Conservation (phyloP, 176 grass and related monocot species). For the Eleusine coracana region DNA sequence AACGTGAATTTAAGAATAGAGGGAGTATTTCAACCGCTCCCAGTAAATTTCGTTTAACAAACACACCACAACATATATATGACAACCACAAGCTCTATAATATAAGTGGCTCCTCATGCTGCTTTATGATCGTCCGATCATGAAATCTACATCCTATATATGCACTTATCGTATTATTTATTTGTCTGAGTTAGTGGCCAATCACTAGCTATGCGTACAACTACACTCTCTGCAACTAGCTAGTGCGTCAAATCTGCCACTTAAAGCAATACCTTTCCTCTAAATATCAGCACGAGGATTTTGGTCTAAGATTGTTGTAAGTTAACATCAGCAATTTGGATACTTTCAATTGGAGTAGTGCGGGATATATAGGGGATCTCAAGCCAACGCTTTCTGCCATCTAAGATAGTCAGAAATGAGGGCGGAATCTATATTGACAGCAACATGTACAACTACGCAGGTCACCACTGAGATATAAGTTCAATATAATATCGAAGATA, state of each 20-base stretch:
- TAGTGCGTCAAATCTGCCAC: slow-evolving; percentile 3
- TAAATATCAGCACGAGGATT: slow-evolving; percentile 32
- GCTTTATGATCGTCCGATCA: background rate
- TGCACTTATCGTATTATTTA: background rate
- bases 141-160: background rate
- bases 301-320: slow-evolving; percentile 5
- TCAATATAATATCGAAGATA: background rate
- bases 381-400: slow-evolving; percentile 5
- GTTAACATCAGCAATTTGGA: slow-evolving; percentile 31
- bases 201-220: background rate
- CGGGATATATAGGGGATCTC: slow-evolving; percentile 6
- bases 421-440: slow-evolving; percentile 3
- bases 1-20: too few relatives aligned
- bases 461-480: background rate
- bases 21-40: too few relatives aligned
- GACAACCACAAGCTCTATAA: too few relatives aligned
- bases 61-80: background rate
- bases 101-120: background rate
- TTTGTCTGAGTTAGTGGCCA: background rate
- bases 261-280: too few relatives aligned
- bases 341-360: background rate
- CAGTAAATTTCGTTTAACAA: too few relatives aligned
- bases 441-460: slow-evolving; percentile 3
- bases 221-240: background rate
- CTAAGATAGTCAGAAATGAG: slow-evolving; percentile 19